Conservation (phyloP, 306 rosid genomes). For the Argentina anserina region DNA sequence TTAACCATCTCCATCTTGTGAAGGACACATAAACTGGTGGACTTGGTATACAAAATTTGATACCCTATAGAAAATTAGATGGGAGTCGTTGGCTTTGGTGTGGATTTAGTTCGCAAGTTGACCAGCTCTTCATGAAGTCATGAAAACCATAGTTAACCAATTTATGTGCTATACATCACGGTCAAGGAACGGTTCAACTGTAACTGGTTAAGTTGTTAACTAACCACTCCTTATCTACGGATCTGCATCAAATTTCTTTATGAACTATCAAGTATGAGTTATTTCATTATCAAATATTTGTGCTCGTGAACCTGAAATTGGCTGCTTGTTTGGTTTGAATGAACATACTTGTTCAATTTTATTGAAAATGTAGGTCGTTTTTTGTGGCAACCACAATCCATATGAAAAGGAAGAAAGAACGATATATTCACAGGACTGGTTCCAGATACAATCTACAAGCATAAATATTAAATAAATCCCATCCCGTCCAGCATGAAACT, state of each 20-base stretch:
- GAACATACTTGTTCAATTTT: neutral
- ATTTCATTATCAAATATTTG: neutral
- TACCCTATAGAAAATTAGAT: conserved; percentile 4
- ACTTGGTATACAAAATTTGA: conserved; percentile 14
- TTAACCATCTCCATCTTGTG: conserved; percentile 75
- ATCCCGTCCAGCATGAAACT: neutral
- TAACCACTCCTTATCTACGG: conserved; percentile 1
- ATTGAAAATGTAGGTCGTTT: neutral
- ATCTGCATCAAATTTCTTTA: neutral
- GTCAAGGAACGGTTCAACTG: conserved; percentile 42
- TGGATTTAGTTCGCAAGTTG: conserved; percentile 20
- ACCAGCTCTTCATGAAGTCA: conserved; percentile 17
- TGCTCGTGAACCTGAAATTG: neutral
- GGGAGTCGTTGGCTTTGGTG: conserved; percentile 42
- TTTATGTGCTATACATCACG: conserved; percentile 4
- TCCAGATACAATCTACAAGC: neutral
- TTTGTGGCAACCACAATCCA: neutral
- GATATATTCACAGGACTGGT: neutral
- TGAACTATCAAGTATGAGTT: neutral
- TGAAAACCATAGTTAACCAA: neutral
- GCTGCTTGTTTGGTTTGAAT: neutral
- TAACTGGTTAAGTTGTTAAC: conserved; percentile 25
- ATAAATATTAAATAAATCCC: neutral
- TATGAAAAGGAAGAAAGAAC: too few relatives aligned
- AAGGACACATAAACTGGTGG: conserved; percentile 22